Base-by-base conservation (phyloP, 306 rosid species). In the Gillenia trifoliata region DNA sequence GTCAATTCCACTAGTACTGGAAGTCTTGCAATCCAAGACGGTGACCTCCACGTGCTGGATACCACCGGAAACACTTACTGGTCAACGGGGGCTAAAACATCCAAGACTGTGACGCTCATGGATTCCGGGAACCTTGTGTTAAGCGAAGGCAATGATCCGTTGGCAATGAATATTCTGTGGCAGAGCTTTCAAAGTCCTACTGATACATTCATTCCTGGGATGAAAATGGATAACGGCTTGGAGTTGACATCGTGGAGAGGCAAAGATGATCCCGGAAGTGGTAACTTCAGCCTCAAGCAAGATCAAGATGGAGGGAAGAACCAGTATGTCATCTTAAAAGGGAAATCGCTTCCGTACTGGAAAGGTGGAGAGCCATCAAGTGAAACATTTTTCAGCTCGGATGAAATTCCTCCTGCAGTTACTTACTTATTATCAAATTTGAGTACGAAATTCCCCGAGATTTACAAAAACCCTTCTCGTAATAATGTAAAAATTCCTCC, bases 101-200 rank as follows among this genome's bases (percentile, higher is more conserved):
- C 75, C 0, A 0, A 25, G 31, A 57, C 28, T 9, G 68, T 56
- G 78, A 62, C 59, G 73, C 85, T 89, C 40, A 49, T 66, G 76
- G 85, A 85, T 56, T 77, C 80, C 10, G 94, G 91, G 64, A 87
- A 89, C 62, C 71, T 87, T 10, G 77, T 83, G 13, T 50, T 86
- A 23, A 19, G 1, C 0, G 70, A 67, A 7, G 10, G 7, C 22
- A 1, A 7, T 1, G 36, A 29, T 59, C 6, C 2, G 30, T 20
- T 7, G 38, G 41, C 11, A 22, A 34, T 0, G 8, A 47, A 57
- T 16, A n/a, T 1, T 52, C 0, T 73, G 6, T 89, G 93, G 93
- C 81, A 87, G 54, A 89, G 90, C 41, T 89, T 89, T 64, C 11
- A 60, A 1, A 1, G 59, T 10, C 88, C 89, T 20, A 83, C 88